Base-by-base conservation (phyloP, 31 red algal genomes). In the Asparagopsis taxiformis region DNA sequence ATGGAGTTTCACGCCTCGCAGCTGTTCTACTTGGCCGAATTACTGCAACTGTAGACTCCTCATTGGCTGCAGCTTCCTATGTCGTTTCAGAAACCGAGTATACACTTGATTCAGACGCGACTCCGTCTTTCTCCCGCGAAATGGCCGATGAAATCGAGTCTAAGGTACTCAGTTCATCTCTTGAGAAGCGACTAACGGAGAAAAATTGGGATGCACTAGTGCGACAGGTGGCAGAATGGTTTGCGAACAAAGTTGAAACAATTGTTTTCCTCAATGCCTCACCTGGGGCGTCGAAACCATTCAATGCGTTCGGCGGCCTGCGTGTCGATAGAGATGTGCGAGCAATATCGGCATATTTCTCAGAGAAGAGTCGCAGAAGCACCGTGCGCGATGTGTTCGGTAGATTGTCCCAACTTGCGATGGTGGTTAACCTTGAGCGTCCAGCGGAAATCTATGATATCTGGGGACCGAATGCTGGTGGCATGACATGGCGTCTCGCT, bases 391-490 rank as follows among this genome's bases (percentile, higher is more conserved):
- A 93, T 52, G 77, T 98, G 19, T 93, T 98, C 69, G 86, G 84
- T 16, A 49, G 94, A 59, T 71, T 98, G 4, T 93, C 86, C 9
- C 89, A 98, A 38, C 28, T 92, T 2, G 75, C 88, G n/a, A 87
- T 92, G 76, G 36, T 98, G 3, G 90, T 93, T 2, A 98, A 98
- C 68, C 48, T 89, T 13, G 94, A 98, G 56, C 77, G 70, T 37
- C 88, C 89, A 21, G 77, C 74, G 0, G 94, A 92, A 54, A 71
- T 98, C 3, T 88, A 92, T 60, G 94, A 98, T 29, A 72, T 92
- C 3, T 92, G 94, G 88, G 88, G 90, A 25, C 60, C 76, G n/a
- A 95, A 88, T 65, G 92, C 77, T 13, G 92, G 92, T n/a, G 92
- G 92, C 2, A 88, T 88, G 83, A 79, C 77, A 56, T 95, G 85